These are phyloP conservation scores for Aureobasidium zeae DNA, from an alignment of 2,329 filamentous ascomycete species.

Conservation along the genomic window DNA sequence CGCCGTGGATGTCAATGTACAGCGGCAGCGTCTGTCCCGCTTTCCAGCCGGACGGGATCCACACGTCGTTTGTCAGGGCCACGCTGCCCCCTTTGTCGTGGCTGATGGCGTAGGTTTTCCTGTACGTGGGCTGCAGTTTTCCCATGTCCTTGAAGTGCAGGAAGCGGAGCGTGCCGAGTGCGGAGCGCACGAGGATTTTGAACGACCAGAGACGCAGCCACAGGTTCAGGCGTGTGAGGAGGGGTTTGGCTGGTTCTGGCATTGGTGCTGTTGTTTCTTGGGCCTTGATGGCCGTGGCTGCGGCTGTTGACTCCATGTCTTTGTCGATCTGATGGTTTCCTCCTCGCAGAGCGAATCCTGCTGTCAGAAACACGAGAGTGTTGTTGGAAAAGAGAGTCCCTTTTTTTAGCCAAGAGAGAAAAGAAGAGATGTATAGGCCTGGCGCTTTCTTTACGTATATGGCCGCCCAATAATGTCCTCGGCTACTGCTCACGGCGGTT, in stretches of 20 bases:
- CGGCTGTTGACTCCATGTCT: background rate
- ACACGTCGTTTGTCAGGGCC: background rate
- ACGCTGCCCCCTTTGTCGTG: no score
- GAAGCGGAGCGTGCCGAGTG: background rate
- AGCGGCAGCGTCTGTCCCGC: background rate
- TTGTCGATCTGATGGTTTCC: no score
- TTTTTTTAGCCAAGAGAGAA: no score
- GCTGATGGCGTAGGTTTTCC: background rate
- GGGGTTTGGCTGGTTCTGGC: background rate
- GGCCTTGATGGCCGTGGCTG: background rate
- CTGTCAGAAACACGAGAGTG: no score
- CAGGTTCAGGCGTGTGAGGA: slow-evolving; percentile 1
- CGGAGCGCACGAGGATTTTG: slow-evolving; percentile 1
- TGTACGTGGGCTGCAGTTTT: background rate
- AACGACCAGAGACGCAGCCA: slow-evolving; percentile 11
- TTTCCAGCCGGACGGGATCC: background rate
- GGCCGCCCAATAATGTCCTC: no score
- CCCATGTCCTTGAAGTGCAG: slow-evolving; percentile 3
- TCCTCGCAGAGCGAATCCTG: no score
- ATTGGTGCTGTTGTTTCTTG: background rate
- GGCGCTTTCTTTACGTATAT: no score
- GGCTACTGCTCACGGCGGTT: no score
- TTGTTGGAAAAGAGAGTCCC: no score
- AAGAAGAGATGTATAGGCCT: no score
- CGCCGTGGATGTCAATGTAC: slow-evolving; percentile 14